Evolutionary conservation across 805 yeast species (phyloP).

Genomic region (Candida dendrica): DNA sequence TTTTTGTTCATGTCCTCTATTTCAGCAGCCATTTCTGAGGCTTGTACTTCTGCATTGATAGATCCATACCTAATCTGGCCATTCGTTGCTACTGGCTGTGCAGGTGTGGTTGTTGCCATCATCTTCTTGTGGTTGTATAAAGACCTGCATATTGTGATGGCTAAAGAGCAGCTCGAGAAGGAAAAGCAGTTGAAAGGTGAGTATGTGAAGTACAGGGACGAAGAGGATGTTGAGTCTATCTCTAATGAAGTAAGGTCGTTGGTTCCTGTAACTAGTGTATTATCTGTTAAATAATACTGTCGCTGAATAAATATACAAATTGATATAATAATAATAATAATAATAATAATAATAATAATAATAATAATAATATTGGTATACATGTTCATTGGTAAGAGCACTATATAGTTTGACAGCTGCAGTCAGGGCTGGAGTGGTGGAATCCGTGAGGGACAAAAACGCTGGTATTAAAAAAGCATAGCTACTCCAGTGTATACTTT

Average conservation of each 20-base stretch:
- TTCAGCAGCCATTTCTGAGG: slow-evolving; percentile 72
- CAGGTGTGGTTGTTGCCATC: slow-evolving; percentile 53
- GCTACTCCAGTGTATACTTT: no score
- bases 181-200: slow-evolving; percentile 10
- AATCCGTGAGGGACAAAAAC: no score
- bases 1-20: slow-evolving; percentile 69
- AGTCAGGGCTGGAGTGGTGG: no score
- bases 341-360: no score
- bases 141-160: slow-evolving; percentile 16
- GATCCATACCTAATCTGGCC: slow-evolving; percentile 70
- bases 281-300: not conserved
- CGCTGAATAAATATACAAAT: no score
- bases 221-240: not conserved
- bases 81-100: slow-evolving; percentile 54
- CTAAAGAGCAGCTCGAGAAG: slow-evolving; percentile 12
- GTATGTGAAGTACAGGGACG: not conserved
- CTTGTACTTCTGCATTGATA: slow-evolving; percentile 55
- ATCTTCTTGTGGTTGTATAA: slow-evolving; percentile 35
- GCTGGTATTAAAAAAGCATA: no score
- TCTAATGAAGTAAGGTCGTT: not conserved
- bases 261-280: not conserved
- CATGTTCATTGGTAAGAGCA: no score
- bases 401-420: no score
- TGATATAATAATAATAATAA: no score
- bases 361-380: no score